phyloP scores from a whole-genome alignment of 352 stramenopile species.

The Phytophthora syringae region DNA sequence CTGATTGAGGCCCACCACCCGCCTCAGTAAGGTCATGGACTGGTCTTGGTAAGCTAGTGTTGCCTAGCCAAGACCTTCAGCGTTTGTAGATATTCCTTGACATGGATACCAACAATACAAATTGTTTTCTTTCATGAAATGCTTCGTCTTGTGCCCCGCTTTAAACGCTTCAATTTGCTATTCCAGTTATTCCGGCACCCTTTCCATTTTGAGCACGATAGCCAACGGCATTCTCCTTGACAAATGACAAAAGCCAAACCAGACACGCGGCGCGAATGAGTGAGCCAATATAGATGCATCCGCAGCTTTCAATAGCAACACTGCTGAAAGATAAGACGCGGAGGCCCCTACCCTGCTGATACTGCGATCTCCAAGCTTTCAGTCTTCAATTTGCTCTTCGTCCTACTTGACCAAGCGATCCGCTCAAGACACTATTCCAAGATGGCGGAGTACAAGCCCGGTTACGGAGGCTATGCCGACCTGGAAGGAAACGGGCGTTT shows the following conservation, averaged over 20 bases:
- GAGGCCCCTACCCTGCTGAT: constrained; percentile 11
- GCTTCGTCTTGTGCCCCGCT: too few species aligned
- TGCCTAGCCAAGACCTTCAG: background rate
- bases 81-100: constrained; percentile 8
- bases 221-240: constrained; percentile 9
- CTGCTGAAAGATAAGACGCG: constrained; percentile 21
- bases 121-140: constrained; percentile 15
- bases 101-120: constrained; percentile 16
- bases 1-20: constrained; percentile 34
- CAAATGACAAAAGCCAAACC: too few species aligned
- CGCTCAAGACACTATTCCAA: constrained; percentile 17
- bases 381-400: constrained; percentile 29
- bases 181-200: too few species aligned
- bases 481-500: constrained; percentile 24
- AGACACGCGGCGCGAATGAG: background rate
- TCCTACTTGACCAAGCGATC: constrained; percentile 12
- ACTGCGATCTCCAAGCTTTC: background rate
- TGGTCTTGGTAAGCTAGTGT: too few species aligned
- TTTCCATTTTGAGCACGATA: too few species aligned
- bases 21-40: constrained; percentile 16
- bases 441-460: constrained; percentile 39
- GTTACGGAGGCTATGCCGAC: constrained; percentile 29
- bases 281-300: constrained; percentile 2
- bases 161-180: too few species aligned
- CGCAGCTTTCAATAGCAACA: constrained; percentile 13